Evolutionary conservation across 352 stramenopile species (phyloP).

Genomic region (Phytophthora ohioensis): DNA sequence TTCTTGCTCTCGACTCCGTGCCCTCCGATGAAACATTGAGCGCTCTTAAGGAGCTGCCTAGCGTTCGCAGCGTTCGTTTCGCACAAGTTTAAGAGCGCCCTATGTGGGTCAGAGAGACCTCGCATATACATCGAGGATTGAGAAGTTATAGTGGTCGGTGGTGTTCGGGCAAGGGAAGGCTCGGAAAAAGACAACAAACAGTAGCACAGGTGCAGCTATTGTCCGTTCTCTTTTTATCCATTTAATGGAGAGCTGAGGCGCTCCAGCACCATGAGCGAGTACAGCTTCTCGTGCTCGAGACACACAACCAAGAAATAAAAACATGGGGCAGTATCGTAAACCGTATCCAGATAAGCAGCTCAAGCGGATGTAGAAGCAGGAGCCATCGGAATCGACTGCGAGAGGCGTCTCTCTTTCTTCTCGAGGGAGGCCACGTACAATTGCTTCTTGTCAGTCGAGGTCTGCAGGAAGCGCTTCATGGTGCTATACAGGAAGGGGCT

Average conservation of each 20-base stretch:
- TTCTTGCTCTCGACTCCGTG: slow-evolving; percentile 74
- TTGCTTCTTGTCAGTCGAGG: slow-evolving; percentile 75
- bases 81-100: slow-evolving; percentile 53
- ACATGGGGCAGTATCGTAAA: slow-evolving; percentile 9
- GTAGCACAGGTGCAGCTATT: slow-evolving; percentile 24
- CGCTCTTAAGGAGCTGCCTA: slow-evolving; percentile 67
- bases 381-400: slow-evolving; percentile 23
- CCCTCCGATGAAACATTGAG: slow-evolving; percentile 65
- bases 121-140: background rate
- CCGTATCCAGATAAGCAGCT: background rate
- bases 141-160: slow-evolving; percentile 13
- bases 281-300: slow-evolving; percentile 22
- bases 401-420: slow-evolving; percentile 40
- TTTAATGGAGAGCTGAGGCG: slow-evolving; percentile 16
- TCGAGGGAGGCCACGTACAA: slow-evolving; percentile 57
- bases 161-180: slow-evolving; percentile 16
- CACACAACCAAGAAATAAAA: slow-evolving; percentile 25
- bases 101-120: background rate
- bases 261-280: slow-evolving; percentile 19
- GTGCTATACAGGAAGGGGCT: slow-evolving; percentile 69
- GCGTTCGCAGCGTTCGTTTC: slow-evolving; percentile 75
- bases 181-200: slow-evolving; percentile 25
- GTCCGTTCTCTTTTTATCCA: slow-evolving; percentile 27
- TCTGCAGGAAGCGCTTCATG: slow-evolving; percentile 83
- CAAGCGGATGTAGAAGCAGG: slow-evolving; percentile 17